A percentile compares a stretch with the other conserved stretches of the same genome.
Conservation (phyloP, 225 moss, liverwort and hornwort species). For the Neckera pumila region DNA sequence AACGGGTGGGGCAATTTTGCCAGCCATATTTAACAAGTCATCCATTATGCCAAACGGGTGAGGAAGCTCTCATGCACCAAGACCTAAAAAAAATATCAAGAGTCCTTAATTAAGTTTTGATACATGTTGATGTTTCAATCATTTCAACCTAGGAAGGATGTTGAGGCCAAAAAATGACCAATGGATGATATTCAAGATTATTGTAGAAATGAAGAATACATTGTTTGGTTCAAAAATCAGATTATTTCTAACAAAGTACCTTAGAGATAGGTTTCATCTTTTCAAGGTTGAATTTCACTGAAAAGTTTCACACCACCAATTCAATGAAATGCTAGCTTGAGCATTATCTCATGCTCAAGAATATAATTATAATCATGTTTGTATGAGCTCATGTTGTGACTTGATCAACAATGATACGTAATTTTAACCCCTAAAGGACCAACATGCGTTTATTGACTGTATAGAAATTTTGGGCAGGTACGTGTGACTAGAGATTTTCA, state of each 20-base stretch:
- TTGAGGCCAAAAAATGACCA: no score
- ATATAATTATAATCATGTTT: neutral
- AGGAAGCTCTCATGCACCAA: neutral
- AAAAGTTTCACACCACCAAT: neutral
- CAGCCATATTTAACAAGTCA: neutral
- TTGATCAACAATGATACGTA: no score
- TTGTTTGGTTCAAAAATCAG: neutral
- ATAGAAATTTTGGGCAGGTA: no score
- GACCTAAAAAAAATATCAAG: neutral
- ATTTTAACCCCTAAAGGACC: no score
- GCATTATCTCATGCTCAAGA: neutral
- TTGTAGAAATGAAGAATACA: neutral
- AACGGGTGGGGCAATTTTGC: no score
- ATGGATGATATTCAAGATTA: neutral
- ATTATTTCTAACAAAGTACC: neutral
- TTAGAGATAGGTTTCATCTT: neutral
- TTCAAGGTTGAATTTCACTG: neutral
- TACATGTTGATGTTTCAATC: neutral
- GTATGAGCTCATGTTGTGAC: no score
- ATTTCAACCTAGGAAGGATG: neutral
- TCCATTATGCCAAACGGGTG: neutral
- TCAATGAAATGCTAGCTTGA: neutral
- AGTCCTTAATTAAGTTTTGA: neutral
- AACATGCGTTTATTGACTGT: no score
- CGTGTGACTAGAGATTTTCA: no score